phyloP scores from a whole-genome alignment of 169 alveolate genomes.

The Plasmodium knowlesi region DNA sequence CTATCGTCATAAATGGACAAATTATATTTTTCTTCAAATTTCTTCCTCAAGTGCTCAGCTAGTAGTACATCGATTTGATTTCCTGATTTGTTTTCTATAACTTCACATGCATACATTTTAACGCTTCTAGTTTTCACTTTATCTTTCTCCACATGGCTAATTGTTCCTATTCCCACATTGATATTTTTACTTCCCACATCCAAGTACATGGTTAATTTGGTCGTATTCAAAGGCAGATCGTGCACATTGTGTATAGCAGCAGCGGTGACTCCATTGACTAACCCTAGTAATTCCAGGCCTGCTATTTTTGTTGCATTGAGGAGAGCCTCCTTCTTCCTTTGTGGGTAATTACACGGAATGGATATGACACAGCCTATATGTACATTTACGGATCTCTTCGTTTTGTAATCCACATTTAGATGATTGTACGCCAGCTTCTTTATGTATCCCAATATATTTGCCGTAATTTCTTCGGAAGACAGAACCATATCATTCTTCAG shows the following conservation, averaged over 20 bases:
- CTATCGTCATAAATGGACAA: conserved; percentile 46
- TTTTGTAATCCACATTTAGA: conserved; percentile 76
- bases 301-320: conserved; percentile 82
- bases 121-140: conserved; percentile 57
- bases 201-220: conserved; percentile 78
- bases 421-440: conserved; percentile 78
- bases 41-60: conserved; percentile 70
- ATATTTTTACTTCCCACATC: conserved; percentile 85
- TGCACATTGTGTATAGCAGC: conserved; percentile 81
- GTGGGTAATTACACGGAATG: conserved; percentile 84
- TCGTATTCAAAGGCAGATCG: conserved; percentile 81
- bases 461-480: conserved; percentile 81
- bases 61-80: conserved; percentile 51
- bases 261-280: conserved; percentile 84
- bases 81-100: conserved; percentile 63
- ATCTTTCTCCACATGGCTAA: conserved; percentile 47
- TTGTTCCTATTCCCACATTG: conserved; percentile 81
- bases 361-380: conserved; percentile 80
- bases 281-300: conserved; percentile 78
- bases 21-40: conserved; percentile 70
- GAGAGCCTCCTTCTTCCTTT: conserved; percentile 79
- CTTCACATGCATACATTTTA: conserved; percentile 73
- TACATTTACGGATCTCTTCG: conserved; percentile 36
- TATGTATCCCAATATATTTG: conserved; percentile 82
- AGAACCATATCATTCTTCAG: conserved; percentile 77